Evolutionary conservation across 176 grass and related monocot species (phyloP).

Genomic region (Aegilops umbellulata): DNA sequence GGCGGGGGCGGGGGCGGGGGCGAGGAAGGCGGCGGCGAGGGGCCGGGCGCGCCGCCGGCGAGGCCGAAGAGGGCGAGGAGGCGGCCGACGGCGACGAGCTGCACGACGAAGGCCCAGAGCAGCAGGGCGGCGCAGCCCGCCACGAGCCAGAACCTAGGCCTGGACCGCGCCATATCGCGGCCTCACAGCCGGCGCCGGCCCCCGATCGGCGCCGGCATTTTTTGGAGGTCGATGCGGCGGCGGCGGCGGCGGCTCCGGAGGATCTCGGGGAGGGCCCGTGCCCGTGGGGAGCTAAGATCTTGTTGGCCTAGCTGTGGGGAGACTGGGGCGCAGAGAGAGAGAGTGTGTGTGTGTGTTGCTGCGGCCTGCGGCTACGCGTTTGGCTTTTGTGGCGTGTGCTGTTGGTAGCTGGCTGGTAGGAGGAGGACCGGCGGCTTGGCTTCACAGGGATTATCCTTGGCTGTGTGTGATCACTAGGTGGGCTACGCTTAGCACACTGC

Average conservation of each 20-base stretch:
- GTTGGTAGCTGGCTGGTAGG: neutral
- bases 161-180: constrained; percentile 60
- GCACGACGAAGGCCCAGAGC: constrained; percentile 66
- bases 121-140: constrained; percentile 59
- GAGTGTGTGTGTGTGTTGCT: neutral
- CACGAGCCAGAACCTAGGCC: constrained; percentile 64
- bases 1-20: constrained; percentile 26
- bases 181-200: constrained; percentile 28
- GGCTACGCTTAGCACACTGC: no score
- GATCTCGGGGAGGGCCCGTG: constrained; percentile 11
- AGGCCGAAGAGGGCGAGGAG: constrained; percentile 44
- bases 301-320: neutral
- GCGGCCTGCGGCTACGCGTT: neutral
- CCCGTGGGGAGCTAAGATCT: constrained; percentile 7
- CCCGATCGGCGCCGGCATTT: constrained; percentile 25
- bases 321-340: neutral
- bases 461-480: neutral
- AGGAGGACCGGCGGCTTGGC: neutral
- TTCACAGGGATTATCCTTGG: neutral
- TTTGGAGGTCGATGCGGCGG: neutral
- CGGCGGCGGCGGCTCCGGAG: constrained; percentile 25
- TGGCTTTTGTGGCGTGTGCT: neutral
- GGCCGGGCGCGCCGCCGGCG: neutral
- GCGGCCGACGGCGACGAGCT: constrained; percentile 58
- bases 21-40: constrained; percentile 35